A percentile compares a stretch with the other conserved stretches of the same genome.
These are phyloP conservation scores for Alternaria burnsii DNA, from an alignment of 2,329 filamentous ascomycete species.

Conservation along the genomic window DNA sequence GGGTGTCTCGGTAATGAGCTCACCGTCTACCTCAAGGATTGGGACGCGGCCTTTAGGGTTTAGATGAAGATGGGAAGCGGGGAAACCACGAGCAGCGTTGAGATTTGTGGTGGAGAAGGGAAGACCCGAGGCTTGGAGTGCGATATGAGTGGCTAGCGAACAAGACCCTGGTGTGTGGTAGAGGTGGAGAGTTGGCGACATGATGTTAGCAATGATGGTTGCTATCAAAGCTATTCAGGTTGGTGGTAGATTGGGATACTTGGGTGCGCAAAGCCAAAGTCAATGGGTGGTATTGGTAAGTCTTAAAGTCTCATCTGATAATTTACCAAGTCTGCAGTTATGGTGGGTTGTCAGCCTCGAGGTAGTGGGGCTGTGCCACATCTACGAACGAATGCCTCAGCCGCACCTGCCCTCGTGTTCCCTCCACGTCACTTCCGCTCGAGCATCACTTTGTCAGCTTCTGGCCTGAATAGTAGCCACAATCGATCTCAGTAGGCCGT, in stretches of 20 bases:
- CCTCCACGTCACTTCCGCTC: background rate
- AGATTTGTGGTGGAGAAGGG: slow-evolving; percentile 20
- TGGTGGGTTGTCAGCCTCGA: background rate
- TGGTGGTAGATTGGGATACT: no score
- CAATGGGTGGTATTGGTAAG: no score
- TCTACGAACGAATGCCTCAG: background rate
- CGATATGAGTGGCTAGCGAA: slow-evolving; percentile 30
- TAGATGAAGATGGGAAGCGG: slow-evolving; percentile 18
- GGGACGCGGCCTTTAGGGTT: slow-evolving; percentile 36
- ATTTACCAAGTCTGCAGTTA: no score
- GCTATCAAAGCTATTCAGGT: no score
- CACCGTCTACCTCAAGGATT: slow-evolving; percentile 25
- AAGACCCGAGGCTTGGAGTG: slow-evolving; percentile 24
- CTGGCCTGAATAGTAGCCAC: background rate
- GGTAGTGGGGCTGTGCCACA: background rate
- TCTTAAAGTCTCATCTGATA: no score
- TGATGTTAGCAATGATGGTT: slow-evolving; percentile 6
- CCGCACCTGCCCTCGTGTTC: background rate
- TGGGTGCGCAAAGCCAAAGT: no score
- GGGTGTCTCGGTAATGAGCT: slow-evolving; percentile 27
- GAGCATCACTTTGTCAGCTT: background rate
- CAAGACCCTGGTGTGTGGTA: slow-evolving; percentile 25
- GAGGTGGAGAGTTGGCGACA: slow-evolving; percentile 29
- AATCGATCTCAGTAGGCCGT: no score
- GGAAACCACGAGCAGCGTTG: slow-evolving; percentile 18